Percentiles rank a stretch among this genome's conserved stretches.
Conservation (phyloP, 371 early-diverging fungal genomes). For the Neoconidiobolus thromboides region DNA sequence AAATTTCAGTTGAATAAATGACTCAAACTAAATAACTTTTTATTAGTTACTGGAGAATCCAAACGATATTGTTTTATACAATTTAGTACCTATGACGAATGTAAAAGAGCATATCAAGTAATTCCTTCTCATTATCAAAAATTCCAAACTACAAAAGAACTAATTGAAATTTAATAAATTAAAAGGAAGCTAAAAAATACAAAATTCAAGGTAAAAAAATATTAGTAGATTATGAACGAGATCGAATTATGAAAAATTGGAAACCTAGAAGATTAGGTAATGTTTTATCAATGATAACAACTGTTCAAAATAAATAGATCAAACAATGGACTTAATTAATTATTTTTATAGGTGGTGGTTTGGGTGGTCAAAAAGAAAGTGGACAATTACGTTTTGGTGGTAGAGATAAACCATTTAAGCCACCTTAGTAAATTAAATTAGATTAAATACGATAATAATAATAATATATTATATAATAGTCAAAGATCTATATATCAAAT, state of each 20-base stretch:
- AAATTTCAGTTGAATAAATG: neutral
- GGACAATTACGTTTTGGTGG: slow-evolving; percentile 42
- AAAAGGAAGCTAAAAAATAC: slow-evolving; percentile 13
- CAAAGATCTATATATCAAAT: neutral
- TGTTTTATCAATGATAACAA: neutral
- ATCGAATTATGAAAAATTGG: slow-evolving; percentile 30
- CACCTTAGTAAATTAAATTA: slow-evolving; percentile 14
- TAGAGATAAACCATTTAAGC: slow-evolving; percentile 29
- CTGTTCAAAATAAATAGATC: too few species aligned
- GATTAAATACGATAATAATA: too few species aligned
- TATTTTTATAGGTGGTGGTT: slow-evolving; percentile 26
- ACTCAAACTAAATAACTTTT: neutral
- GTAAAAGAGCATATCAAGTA: neutral
- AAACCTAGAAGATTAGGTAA: slow-evolving; percentile 24
- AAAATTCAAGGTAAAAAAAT: slow-evolving; percentile 21
- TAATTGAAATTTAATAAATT: neutral
- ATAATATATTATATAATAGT: neutral
- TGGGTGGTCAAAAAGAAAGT: slow-evolving; percentile 34
- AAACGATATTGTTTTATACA: neutral
- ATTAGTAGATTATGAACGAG: slow-evolving; percentile 34
- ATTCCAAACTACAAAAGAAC: too few species aligned
- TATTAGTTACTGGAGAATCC: neutral
- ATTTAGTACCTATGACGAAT: neutral
- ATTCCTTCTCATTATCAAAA: neutral
- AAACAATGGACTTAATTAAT: neutral